phyloP scores from a whole-genome alignment of 495 filamentous ascomycete genomes.

The Tuber indicum region DNA sequence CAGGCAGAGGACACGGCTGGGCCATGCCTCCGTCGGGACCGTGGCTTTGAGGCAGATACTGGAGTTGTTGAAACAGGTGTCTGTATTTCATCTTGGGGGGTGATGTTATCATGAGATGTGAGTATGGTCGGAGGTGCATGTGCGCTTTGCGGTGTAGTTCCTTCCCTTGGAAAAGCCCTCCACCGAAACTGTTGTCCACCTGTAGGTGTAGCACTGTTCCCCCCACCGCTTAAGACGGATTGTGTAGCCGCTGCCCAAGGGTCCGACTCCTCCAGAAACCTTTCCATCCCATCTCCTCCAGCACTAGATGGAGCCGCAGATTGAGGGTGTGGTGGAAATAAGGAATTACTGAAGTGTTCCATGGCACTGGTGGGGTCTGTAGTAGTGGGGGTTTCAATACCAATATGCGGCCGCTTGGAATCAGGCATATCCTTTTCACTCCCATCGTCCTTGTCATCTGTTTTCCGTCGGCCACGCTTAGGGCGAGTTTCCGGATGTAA shows the following conservation, averaged over 20 bases:
- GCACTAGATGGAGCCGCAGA: conserved; percentile 59
- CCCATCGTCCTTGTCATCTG: conserved; percentile 64
- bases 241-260: conserved; percentile 52
- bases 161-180: conserved; percentile 44
- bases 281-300: conserved; percentile 52
- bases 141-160: conserved; percentile 33
- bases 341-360: conserved; percentile 42
- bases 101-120: conserved; percentile 25
- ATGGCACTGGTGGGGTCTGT: conserved; percentile 51
- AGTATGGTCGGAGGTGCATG: conserved; percentile 34
- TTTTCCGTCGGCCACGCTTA: conserved; percentile 76
- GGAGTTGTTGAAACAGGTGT: conserved; percentile 36
- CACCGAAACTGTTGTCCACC: conserved; percentile 47
- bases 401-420: conserved; percentile 60
- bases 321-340: conserved; percentile 46
- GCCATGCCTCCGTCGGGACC: conserved; percentile 68
- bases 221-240: conserved; percentile 30
- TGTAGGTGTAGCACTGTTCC: conserved; percentile 22
- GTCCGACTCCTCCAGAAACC: conserved; percentile 43
- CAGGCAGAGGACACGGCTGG: conserved; percentile 94
- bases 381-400: conserved; percentile 54
- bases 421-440: conserved; percentile 48
- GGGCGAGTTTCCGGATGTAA: conserved; percentile 85
- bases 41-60: conserved; percentile 42
- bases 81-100: conserved; percentile 31